A percentile compares a stretch with the other conserved stretches of the same genome.
Conservation (phyloP, 257 asterid genomes). For the Orobanche coerulescens region DNA sequence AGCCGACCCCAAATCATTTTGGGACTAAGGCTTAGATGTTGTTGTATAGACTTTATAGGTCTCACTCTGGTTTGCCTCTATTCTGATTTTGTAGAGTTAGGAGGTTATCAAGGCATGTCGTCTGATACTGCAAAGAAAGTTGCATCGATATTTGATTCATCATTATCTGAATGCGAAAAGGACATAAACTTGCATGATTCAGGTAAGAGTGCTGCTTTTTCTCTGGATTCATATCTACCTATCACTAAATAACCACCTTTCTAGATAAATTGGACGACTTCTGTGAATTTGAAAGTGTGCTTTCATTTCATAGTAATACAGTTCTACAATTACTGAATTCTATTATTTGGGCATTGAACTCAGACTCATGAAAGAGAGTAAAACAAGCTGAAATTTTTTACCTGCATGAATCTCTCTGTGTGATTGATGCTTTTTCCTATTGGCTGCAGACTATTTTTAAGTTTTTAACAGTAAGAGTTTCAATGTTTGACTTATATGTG, state of each 20-base stretch:
- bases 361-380: neutral
- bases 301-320: slow-evolving; percentile 10
- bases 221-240: slow-evolving; percentile 15
- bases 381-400: neutral
- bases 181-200: slow-evolving; percentile 39
- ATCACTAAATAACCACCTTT: neutral
- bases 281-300: slow-evolving; percentile 1
- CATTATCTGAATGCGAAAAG: slow-evolving; percentile 39
- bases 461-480: neutral
- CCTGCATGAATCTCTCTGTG: neutral
- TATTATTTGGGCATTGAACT: slow-evolving; percentile 2
- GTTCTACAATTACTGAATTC: neutral
- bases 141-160: slow-evolving; percentile 38
- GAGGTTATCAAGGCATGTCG: slow-evolving; percentile 37
- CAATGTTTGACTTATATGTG: neutral
- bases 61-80: slow-evolving; percentile 20
- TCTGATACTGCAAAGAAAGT: slow-evolving; percentile 44
- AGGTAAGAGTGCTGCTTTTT: slow-evolving; percentile 35
- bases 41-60: slow-evolving; percentile 15
- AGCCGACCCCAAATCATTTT: too few species aligned
- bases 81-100: slow-evolving; percentile 19
- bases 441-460: slow-evolving; percentile 3
- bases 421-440: neutral
- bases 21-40: too few species aligned
- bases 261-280: neutral